These are phyloP conservation scores for Botryosphaeria dothidea DNA, from an alignment of 2,329 filamentous ascomycete species.

Conservation along the genomic window DNA sequence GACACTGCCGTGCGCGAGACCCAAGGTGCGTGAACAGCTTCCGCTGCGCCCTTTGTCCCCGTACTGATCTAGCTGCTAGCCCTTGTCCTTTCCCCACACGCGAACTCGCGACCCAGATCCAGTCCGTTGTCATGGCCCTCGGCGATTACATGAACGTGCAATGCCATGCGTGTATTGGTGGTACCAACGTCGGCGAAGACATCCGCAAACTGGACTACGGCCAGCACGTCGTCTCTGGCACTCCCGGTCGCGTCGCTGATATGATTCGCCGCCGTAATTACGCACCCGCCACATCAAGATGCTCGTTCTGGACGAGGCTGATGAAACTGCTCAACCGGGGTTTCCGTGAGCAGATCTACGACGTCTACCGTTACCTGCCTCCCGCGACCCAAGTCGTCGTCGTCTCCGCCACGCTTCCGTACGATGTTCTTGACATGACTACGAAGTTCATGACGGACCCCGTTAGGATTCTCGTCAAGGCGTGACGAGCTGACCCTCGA, in stretches of 20 bases:
- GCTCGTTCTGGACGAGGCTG: slow-evolving; percentile 74
- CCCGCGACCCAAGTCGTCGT: slow-evolving; percentile 98
- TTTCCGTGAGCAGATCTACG: slow-evolving; percentile 98
- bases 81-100: slow-evolving; percentile 90
- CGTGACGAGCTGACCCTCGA: slow-evolving; percentile 97
- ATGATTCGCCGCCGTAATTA: slow-evolving; percentile 76
- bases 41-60: neutral
- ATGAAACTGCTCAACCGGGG: slow-evolving; percentile 86
- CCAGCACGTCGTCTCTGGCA: slow-evolving; percentile 96
- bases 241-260: slow-evolving; percentile 90
- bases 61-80: slow-evolving; percentile 49
- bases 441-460: slow-evolving; percentile 99
- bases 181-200: slow-evolving; percentile 96
- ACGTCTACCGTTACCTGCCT: slow-evolving; percentile 95
- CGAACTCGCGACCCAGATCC: slow-evolving; percentile 96
- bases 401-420: slow-evolving; percentile 92
- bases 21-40: slow-evolving; percentile 54
- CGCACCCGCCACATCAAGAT: slow-evolving; percentile 77
- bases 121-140: slow-evolving; percentile 98
- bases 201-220: slow-evolving; percentile 97
- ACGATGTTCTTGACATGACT: slow-evolving; percentile 98
- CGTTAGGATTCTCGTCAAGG: slow-evolving; percentile 93
- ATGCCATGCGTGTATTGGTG: slow-evolving; percentile 97
- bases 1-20: slow-evolving; percentile 90
- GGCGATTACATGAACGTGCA: slow-evolving; percentile 99